Conservation (phyloP, 1,284 basidiomycete species). For the Rhodotorula mucilaginosa region DNA sequence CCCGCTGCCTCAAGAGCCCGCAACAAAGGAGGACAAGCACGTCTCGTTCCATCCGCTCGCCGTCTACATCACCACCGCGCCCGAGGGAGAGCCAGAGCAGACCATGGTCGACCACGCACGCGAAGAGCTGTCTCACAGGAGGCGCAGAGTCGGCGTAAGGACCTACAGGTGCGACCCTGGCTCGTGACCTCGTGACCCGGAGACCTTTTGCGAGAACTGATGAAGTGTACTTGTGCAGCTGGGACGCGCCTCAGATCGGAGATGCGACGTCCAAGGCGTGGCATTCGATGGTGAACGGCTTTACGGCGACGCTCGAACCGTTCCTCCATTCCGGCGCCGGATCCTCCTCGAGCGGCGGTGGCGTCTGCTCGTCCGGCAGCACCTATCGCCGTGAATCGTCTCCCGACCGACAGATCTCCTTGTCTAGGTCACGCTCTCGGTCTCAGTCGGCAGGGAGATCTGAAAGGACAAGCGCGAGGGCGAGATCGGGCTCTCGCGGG, state of each 20-base stretch:
- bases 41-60: constrained; percentile 31
- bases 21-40: not conserved
- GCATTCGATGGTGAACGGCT: constrained; percentile 15
- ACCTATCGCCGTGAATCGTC: constrained; percentile 7
- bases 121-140: not conserved
- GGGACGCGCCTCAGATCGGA: constrained; percentile 20
- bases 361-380: constrained; percentile 7
- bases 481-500: not conserved
- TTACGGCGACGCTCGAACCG: constrained; percentile 24
- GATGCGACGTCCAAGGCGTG: constrained; percentile 18
- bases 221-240: not conserved
- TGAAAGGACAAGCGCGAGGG: not conserved
- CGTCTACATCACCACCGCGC: constrained; percentile 12
- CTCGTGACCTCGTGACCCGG: no score
- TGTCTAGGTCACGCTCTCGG: not conserved
- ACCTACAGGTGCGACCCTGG: constrained; percentile 22
- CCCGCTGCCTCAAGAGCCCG: not conserved
- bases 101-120: constrained; percentile 9
- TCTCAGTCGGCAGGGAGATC: not conserved
- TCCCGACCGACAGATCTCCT: constrained; percentile 1
- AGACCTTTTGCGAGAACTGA: not conserved
- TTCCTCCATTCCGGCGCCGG: not conserved
- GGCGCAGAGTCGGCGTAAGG: constrained; percentile 12
- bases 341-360: not conserved
- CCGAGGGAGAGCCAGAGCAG: constrained; percentile 21